Conservation (phyloP, 352 stramenopile genomes). For the Pythium volutum region DNA sequence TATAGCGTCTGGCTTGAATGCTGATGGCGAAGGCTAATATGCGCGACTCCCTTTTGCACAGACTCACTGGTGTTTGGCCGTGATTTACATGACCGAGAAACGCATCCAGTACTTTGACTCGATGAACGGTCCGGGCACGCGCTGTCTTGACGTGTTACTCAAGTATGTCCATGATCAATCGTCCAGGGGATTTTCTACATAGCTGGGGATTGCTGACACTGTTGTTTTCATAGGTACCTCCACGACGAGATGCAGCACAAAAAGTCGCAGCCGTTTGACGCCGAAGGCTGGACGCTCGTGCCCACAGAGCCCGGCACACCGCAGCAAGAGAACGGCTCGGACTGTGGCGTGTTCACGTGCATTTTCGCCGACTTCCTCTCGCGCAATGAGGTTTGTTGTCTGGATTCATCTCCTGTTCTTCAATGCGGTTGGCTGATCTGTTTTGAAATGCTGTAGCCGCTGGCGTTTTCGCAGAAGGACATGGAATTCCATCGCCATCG, state of each 20-base stretch:
- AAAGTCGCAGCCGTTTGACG: slow-evolving; percentile 66
- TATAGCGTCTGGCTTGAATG: too few species aligned
- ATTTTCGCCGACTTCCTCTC: slow-evolving; percentile 84
- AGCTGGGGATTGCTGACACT: too few species aligned
- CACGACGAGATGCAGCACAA: slow-evolving; percentile 85
- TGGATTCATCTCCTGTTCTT: background rate
- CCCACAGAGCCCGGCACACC: slow-evolving; percentile 54
- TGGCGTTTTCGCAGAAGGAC: slow-evolving; percentile 75
- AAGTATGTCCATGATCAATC: slow-evolving; percentile 26
- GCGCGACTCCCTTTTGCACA: slow-evolving; percentile 24
- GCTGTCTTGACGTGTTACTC: slow-evolving; percentile 70
- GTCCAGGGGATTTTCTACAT: too few species aligned
- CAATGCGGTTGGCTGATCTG: background rate
- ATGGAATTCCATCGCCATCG: slow-evolving; percentile 84
- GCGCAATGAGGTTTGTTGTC: slow-evolving; percentile 46
- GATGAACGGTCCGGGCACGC: slow-evolving; percentile 66
- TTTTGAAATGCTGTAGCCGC: slow-evolving; percentile 29
- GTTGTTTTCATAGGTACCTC: slow-evolving; percentile 54
- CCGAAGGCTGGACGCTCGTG: slow-evolving; percentile 65
- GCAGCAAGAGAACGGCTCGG: slow-evolving; percentile 77
- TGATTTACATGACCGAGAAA: slow-evolving; percentile 87
- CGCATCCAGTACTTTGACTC: slow-evolving; percentile 89
- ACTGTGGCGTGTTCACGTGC: slow-evolving; percentile 86
- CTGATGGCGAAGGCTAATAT: too few species aligned
- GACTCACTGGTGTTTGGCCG: slow-evolving; percentile 86